Conservation (phyloP, 2,329 filamentous ascomycete species). For the Trichoderma atrobrunneum region DNA sequence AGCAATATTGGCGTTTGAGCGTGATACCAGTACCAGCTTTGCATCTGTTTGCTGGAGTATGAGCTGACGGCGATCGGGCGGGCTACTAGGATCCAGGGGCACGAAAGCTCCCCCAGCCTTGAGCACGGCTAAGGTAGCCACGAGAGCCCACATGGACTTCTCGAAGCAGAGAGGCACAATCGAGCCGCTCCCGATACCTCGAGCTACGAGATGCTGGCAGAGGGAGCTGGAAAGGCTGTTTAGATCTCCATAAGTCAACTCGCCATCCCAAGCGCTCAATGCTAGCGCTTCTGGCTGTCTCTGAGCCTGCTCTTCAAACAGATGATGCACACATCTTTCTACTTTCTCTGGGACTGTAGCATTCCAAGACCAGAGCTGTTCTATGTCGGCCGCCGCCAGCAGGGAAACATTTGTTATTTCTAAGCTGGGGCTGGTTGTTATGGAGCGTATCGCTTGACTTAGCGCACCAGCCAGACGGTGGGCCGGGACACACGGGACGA, state of each 20-base stretch:
- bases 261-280: conserved; percentile 1
- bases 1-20: too few relatives aligned
- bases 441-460: too few relatives aligned
- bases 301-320: background rate
- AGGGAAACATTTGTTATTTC: background rate
- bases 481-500: too few relatives aligned
- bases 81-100: background rate
- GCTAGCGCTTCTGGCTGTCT: background rate
- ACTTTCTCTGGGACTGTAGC: background rate
- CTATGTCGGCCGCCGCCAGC: background rate
- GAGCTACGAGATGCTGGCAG: background rate
- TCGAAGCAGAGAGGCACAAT: conserved; percentile 5
- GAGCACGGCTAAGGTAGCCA: background rate
- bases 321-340: background rate
- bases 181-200: background rate
- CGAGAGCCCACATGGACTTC: conserved; percentile 7
- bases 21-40: too few relatives aligned
- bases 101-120: conserved; percentile 10
- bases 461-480: too few relatives aligned
- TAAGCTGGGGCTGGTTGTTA: background rate
- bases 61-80: too few relatives aligned
- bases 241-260: conserved; percentile 17
- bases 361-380: background rate
- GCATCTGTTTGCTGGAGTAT: too few relatives aligned
- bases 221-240: conserved; percentile 4